Evolutionary conservation across 768 basidiomycete genomes (phyloP), one percentile per base, ranked within the genome.

Genomic region (Collybia mongolica): DNA sequence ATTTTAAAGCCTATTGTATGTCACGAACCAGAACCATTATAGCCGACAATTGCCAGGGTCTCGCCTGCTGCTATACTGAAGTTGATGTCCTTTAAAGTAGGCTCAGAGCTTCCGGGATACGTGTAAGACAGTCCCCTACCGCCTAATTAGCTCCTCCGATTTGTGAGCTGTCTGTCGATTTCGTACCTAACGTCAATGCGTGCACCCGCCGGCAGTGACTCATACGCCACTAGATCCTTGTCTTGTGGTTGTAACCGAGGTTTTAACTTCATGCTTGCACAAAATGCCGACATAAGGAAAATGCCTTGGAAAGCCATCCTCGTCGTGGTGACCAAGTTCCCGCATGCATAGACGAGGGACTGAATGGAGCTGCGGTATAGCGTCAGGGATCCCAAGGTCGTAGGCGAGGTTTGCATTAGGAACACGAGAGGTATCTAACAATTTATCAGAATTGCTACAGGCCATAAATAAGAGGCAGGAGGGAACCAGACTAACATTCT

Each of bases 241-340:
- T 78, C 70, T 45, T 67, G 68, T 26, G 89, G 89, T 54, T 86
- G 80, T 35, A 93, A 65, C 55, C 76, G 76, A 22, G 88, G 88
- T 55, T 81, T 79, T 53, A 92, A 68, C 55, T 79, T 76, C 73
- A 83, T 84, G 42, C 87, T 85, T 39, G 89, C 89, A 59, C 81
- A 84, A 62, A 92, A 94, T 6, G 92, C 90, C 42, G 86, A 87
- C 83, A 93, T 86, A 52, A 91, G 73, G 70, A 95, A 94, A 44
- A 93, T 77, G 26, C 83, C 82, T 65, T 95, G 91, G 59, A 87
- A 92, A n/a, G 83, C 82, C 83, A 86, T 84, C 50, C 80, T 81
- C 20, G 76, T 63, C 4, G 84, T 88, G 37, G 81, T 79, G 24
- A 84, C 62, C 54, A 93, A 62, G 58, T 80, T 81, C 45, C 82